Conservation (phyloP, 352 stramenopile species). For the Elongisporangium undulatum region DNA sequence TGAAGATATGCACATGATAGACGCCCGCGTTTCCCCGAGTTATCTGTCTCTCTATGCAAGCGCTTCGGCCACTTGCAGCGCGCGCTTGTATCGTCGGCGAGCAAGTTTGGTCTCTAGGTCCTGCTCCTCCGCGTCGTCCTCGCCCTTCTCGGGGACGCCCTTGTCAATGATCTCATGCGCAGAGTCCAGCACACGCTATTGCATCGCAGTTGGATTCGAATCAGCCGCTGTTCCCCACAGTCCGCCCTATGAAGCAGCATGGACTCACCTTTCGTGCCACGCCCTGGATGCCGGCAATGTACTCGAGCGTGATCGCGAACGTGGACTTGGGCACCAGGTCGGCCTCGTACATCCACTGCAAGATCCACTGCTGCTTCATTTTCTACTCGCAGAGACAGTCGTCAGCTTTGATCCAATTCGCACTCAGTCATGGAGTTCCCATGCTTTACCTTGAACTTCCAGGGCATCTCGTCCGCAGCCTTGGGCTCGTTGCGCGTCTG, state of each 20-base stretch:
- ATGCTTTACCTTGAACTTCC: constrained; percentile 72
- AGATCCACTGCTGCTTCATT: constrained; percentile 80
- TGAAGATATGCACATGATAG: background rate
- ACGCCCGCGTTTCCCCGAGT: background rate
- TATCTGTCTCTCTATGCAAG: constrained; percentile 33
- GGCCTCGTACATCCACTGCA: constrained; percentile 80
- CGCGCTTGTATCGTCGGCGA: constrained; percentile 74
- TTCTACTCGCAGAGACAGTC: constrained; percentile 32
- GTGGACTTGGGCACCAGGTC: constrained; percentile 79
- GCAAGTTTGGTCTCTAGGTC: constrained; percentile 53
- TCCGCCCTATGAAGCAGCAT: background rate
- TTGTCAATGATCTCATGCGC: constrained; percentile 71
- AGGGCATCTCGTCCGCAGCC: constrained; percentile 48
- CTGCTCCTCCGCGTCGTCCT: constrained; percentile 39
- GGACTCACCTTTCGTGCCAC: constrained; percentile 42
- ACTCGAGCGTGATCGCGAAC: constrained; percentile 71
- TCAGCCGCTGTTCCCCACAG: background rate
- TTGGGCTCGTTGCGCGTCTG: constrained; percentile 47
- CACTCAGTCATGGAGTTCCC: background rate
- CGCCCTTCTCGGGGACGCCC: constrained; percentile 44
- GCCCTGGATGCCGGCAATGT: constrained; percentile 66
- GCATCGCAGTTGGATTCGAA: background rate
- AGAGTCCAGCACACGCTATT: constrained; percentile 62
- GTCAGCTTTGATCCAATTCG: background rate
- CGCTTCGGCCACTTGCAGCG: constrained; percentile 67